Evolutionary conservation across 352 stramenopile species (phyloP).

Genomic region (Globisporangium echinulatum): DNA sequence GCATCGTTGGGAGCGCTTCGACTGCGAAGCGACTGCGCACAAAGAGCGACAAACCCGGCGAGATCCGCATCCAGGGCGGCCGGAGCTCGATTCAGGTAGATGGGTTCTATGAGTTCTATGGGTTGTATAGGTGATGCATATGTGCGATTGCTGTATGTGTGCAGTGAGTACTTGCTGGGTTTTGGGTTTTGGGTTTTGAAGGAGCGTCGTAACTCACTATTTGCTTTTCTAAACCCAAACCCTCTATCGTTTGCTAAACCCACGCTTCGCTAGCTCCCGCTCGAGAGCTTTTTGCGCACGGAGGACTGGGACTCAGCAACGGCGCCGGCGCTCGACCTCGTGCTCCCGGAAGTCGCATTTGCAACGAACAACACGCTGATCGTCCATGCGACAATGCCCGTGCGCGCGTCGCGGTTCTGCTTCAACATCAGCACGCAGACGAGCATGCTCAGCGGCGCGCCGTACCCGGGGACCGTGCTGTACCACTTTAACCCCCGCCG

Average conservation of each 20-base stretch:
- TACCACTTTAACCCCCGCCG: conserved; percentile 79
- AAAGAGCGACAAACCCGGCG: conserved; percentile 65
- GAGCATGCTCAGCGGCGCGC: conserved; percentile 59
- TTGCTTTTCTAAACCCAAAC: no score
- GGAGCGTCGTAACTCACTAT: not conserved
- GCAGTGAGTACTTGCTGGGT: no score
- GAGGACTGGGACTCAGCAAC: conserved; percentile 80
- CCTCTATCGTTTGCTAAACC: no score
- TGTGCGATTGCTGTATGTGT: no score
- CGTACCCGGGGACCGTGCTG: conserved; percentile 68
- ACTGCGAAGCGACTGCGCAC: conserved; percentile 58
- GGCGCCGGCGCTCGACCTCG: conserved; percentile 45
- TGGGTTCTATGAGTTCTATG: no score
- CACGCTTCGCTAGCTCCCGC: conserved; percentile 21
- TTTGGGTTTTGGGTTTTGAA: not conserved
- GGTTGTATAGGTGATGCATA: no score
- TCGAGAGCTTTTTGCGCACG: conserved; percentile 68
- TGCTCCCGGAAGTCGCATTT: conserved; percentile 70
- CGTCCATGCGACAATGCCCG: conserved; percentile 65
- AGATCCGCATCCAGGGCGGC: conserved; percentile 72
- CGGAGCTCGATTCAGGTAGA: conserved; percentile 57
- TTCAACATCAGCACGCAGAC: conserved; percentile 76
- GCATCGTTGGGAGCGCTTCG: conserved; percentile 51
- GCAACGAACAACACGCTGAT: conserved; percentile 84
- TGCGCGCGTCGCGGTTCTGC: conserved; percentile 55